Base-by-base conservation (phyloP, 1,284 basidiomycete species). In the Ganoderma meredithae region DNA sequence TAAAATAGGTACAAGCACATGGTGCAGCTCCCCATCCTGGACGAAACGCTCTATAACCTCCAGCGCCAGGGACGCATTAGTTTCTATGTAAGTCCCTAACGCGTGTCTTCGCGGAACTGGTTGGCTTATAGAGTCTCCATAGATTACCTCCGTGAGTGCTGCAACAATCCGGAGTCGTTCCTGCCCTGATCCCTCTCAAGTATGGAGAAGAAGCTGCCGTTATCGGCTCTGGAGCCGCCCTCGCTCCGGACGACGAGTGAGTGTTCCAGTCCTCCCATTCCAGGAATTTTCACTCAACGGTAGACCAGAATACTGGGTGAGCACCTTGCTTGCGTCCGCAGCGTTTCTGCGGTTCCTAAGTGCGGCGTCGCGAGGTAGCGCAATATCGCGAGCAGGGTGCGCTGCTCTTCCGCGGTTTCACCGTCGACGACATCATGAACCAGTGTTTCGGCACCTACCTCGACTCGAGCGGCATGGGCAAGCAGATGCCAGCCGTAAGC, bases 21-120 rank as follows among this genome's bases (percentile, higher is more conserved):
- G 95, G 88, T 90, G 43, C 84, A 96, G 27, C 83, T 97, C 52
- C 96, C 96, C 0, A 89, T 90, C 43, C 84, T 97, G 76, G 96
- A 98, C 81, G 96, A 91, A 72, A 84, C 97, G 33, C 84, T 98
- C 25, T 95, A 96, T 81, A 97, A 96, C 76, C 90, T 96, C 2
- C 96, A 98, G 78, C 87, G 96, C 19, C 96, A 98, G 80, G 96
- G 96, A 36, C 95, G 96, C 76, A 96, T 97, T 75, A 95, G 94
- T 6, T 98, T 98, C 81, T 97, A 97, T 80, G 95, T 95, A 76
- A 76, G 90, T 83, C 25, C 17, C 66, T 56, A 62, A 22, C 7
- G 31, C 43, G 56, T 31, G 17, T 40, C 63, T 66, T 52, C 13
- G 19, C 22, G 41, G 13, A 9, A 2, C n/a, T 39, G 13, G 39